Percentiles rank a stretch among this genome's conserved stretches.
These are phyloP conservation scores for Fusarium sp. DNA, from an alignment of 2,329 filamentous ascomycete genomes.

Conservation along the genomic window DNA sequence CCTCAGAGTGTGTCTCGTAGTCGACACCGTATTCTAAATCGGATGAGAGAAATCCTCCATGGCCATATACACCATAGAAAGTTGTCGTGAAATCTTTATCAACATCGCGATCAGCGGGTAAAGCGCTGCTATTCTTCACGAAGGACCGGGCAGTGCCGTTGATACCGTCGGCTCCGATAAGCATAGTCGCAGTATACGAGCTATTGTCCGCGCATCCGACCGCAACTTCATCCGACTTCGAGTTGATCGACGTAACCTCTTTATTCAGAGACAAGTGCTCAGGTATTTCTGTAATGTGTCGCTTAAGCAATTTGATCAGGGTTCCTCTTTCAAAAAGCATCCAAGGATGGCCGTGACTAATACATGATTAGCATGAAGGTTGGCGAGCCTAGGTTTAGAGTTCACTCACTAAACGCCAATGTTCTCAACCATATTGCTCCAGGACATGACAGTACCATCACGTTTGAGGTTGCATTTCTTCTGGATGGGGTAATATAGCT, in stretches of 20 bases:
- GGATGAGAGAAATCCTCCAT: slow-evolving; percentile 5
- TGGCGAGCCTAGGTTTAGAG: rapidly evolving
- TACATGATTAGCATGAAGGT: not conserved
- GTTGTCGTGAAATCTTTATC: slow-evolving; percentile 21
- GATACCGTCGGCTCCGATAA: slow-evolving; percentile 40
- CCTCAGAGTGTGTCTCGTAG: slow-evolving; percentile 23
- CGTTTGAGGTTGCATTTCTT: slow-evolving; percentile 33
- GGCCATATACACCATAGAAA: slow-evolving; percentile 32
- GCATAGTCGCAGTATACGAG: slow-evolving; percentile 24
- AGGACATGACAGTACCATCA: slow-evolving; percentile 20
- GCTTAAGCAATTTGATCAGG: slow-evolving; percentile 31
- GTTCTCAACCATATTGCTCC: slow-evolving; percentile 36
- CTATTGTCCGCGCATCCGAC: slow-evolving; percentile 37
- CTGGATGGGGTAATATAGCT: slow-evolving; percentile 9
- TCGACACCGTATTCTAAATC: slow-evolving; percentile 14
- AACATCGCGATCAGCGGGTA: not conserved
- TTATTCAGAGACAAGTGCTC: slow-evolving; percentile 23
- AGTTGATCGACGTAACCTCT: slow-evolving; percentile 18
- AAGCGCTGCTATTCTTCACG: not conserved
- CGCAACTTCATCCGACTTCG: not conserved
- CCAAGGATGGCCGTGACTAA: slow-evolving; percentile 32
- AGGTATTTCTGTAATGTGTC: slow-evolving; percentile 8
- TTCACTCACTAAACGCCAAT: slow-evolving; percentile 19
- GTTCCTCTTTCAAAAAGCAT: slow-evolving; percentile 40
- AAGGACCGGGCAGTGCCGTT: slow-evolving; percentile 28